A percentile compares a stretch with the other conserved stretches of the same genome.
Evolutionary conservation across 1,284 basidiomycete genomes (phyloP).

Genomic region (Marasmius oreades): DNA sequence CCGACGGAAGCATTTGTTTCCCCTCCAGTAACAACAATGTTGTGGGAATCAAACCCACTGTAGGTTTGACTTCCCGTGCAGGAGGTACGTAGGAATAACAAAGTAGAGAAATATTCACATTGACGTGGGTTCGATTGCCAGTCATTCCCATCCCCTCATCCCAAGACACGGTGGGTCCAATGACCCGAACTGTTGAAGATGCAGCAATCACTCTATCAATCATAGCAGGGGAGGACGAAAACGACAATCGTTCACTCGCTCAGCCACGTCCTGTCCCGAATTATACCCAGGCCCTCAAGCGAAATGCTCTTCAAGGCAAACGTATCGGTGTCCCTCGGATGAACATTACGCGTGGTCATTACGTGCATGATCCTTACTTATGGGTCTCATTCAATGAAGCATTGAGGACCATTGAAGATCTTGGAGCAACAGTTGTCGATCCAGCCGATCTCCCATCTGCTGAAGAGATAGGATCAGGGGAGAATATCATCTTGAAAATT

Average conservation of each 20-base stretch:
- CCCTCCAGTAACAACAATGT: conserved; percentile 51
- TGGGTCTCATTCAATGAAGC: conserved; percentile 47
- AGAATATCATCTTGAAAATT: conserved; percentile 46
- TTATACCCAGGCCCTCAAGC: conserved; percentile 48
- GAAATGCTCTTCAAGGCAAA: conserved; percentile 48
- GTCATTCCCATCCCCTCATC: conserved; percentile 59
- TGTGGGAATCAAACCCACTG: conserved; percentile 54
- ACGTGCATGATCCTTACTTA: conserved; percentile 39
- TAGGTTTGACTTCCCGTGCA: conserved; percentile 52
- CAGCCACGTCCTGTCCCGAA: conserved; percentile 54
- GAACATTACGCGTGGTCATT: conserved; percentile 40
- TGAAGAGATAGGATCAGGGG: conserved; percentile 47
- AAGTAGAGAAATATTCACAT: neutral
- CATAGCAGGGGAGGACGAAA: conserved; percentile 57
- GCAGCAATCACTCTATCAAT: conserved; percentile 55
- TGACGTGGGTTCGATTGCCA: conserved; percentile 16
- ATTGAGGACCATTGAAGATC: conserved; percentile 38
- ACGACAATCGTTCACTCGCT: conserved; percentile 58
- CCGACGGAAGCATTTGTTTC: conserved; percentile 60
- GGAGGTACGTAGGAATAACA: conserved; percentile 38
- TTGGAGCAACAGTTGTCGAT: conserved; percentile 62
- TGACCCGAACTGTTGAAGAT: conserved; percentile 56
- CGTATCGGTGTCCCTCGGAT: conserved; percentile 58
- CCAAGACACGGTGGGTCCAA: conserved; percentile 65
- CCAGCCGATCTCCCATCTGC: conserved; percentile 59